Conservation (phyloP, 805 yeast genomes). For the Lachancea dasiensis region DNA sequence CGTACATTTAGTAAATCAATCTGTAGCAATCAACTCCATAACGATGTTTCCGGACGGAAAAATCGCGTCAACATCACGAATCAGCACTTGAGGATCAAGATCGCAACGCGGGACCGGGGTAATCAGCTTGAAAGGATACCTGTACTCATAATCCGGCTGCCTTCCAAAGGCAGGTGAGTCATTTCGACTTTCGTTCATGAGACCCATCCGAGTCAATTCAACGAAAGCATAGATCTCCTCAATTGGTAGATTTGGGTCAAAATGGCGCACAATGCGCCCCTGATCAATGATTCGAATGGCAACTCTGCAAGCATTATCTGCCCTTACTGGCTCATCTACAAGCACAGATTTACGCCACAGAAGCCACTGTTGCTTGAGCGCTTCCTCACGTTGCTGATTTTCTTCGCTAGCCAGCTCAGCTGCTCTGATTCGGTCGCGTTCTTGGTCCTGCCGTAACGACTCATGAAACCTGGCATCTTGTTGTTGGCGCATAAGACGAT, state of each 20-base stretch:
- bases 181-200: constrained; percentile 31
- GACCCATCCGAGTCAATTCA: constrained; percentile 41
- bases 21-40: constrained; percentile 35
- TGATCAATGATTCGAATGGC: constrained; percentile 68
- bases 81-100: constrained; percentile 30
- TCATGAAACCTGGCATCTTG: constrained; percentile 76
- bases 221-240: constrained; percentile 69
- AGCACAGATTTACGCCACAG: constrained; percentile 40
- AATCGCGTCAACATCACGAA: constrained; percentile 41
- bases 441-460: constrained; percentile 62
- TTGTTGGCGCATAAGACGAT: constrained; percentile 54
- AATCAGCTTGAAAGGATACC: constrained; percentile 44
- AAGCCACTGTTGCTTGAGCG: constrained; percentile 38
- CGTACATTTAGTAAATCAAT: constrained; percentile 1
- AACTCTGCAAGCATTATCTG: constrained; percentile 45
- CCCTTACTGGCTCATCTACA: constrained; percentile 19
- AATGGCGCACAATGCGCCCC: constrained; percentile 45
- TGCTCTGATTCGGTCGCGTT: constrained; percentile 32
- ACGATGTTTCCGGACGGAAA: constrained; percentile 63
- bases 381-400: constrained; percentile 11
- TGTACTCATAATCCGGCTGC: constrained; percentile 37
- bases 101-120: constrained; percentile 54
- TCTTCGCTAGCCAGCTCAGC: constrained; percentile 16
- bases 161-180: constrained; percentile 4
- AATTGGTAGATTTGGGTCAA: constrained; percentile 42